Conservation (phyloP, 257 asterid genomes). For the Solanum medicagineum region DNA sequence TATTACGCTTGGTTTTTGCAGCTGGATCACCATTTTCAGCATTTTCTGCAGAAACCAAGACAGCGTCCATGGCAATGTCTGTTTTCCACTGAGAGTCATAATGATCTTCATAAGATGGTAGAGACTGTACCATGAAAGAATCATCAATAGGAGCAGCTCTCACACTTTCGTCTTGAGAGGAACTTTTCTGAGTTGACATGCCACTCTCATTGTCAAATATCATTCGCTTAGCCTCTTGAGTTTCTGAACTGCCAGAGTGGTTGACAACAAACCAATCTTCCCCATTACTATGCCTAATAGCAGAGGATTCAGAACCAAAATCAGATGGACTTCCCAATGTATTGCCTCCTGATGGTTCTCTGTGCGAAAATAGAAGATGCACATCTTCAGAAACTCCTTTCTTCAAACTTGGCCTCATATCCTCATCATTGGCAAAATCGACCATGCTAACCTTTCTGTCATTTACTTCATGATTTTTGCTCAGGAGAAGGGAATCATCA, state of each 20-base stretch:
- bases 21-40: constrained; percentile 15
- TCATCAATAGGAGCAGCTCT: constrained; percentile 40
- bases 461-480: constrained; percentile 24
- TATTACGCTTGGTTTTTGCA: not conserved
- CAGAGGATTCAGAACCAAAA: constrained; percentile 37
- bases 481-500: constrained; percentile 45
- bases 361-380: constrained; percentile 14
- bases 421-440: constrained; percentile 43
- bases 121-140: constrained; percentile 63
- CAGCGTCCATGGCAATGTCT: constrained; percentile 48
- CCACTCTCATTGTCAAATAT: constrained; percentile 16
- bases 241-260: constrained; percentile 19
- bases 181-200: constrained; percentile 10
- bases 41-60: constrained; percentile 13
- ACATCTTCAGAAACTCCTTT: constrained; percentile 31
- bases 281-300: constrained; percentile 23
- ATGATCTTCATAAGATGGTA: constrained; percentile 18
- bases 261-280: constrained; percentile 59
- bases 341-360: constrained; percentile 17
- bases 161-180: constrained; percentile 14
- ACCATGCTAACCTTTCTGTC: constrained; percentile 12
- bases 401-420: constrained; percentile 20
- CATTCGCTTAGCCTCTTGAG: constrained; percentile 11
- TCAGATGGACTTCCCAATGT: constrained; percentile 18
- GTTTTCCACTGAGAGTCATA: constrained; percentile 53